Conservation (phyloP, 2,329 filamentous ascomycete species). For the Sclerotinia trifoliorum region DNA sequence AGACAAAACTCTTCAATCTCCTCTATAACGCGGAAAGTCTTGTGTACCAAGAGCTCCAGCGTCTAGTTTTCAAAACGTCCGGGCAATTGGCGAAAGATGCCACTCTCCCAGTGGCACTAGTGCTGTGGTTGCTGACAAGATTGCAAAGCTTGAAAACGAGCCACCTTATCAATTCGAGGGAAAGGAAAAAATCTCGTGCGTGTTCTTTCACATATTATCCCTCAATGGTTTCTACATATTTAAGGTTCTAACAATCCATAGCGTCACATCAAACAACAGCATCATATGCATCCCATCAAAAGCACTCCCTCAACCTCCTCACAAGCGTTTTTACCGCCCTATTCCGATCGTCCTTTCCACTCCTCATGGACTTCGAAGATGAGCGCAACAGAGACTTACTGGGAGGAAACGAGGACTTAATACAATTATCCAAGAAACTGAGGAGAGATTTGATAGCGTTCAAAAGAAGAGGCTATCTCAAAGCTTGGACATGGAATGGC, state of each 20-base stretch:
- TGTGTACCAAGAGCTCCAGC: constrained; percentile 32
- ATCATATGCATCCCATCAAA: constrained; percentile 29
- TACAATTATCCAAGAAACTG: constrained; percentile 31
- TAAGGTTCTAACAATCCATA: background rate
- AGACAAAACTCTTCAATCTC: constrained; percentile 35
- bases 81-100: constrained; percentile 32
- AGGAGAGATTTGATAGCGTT: constrained; percentile 32
- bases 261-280: background rate
- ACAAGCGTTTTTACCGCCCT: constrained; percentile 34
- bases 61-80: constrained; percentile 33
- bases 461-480: constrained; percentile 27
- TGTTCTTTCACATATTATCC: constrained; percentile 12
- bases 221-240: background rate
- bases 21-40: constrained; percentile 31
- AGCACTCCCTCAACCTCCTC: constrained; percentile 30
- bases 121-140: constrained; percentile 33
- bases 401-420: constrained; percentile 28
- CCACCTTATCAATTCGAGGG: constrained; percentile 29
- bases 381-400: constrained; percentile 31
- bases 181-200: constrained; percentile 23
- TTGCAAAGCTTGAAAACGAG: constrained; percentile 30
- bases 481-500: constrained; percentile 2
- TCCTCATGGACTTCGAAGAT: constrained; percentile 33
- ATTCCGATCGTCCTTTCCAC: constrained; percentile 33
- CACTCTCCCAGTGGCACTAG: constrained; percentile 34